Conservation (phyloP, 768 basidiomycete species). For the Tulasnella sp. region DNA sequence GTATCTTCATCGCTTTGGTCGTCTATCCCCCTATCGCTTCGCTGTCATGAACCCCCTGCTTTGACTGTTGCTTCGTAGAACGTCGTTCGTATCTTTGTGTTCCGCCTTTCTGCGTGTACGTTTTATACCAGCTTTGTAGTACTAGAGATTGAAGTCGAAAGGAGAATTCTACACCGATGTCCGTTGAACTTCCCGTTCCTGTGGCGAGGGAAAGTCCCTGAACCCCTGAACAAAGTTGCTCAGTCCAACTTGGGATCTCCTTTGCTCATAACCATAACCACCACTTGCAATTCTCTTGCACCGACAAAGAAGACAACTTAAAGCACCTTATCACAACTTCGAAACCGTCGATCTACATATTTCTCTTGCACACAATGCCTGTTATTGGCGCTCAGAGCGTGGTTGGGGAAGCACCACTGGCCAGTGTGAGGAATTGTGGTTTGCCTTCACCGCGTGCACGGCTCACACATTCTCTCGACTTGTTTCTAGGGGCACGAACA, state of each 20-base stretch:
- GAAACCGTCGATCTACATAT: neutral
- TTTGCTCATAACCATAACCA: constrained; percentile 13
- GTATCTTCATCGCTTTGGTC: neutral
- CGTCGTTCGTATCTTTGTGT: neutral
- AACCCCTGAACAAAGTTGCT: constrained; percentile 7
- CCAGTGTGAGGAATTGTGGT: neutral
- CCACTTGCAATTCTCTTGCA: constrained; percentile 4
- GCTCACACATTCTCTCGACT: neutral
- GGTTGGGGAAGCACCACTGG: constrained; percentile 10
- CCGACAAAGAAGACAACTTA: neutral
- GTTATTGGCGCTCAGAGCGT: constrained; percentile 1
- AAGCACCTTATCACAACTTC: neutral
- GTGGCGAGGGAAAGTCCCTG: constrained; percentile 8
- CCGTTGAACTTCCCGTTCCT: neutral
- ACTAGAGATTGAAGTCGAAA: neutral
- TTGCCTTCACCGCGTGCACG: neutral
- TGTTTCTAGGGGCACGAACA: constrained; percentile 17
- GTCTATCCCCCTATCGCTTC: neutral
- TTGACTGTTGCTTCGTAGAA: constrained; percentile 2
- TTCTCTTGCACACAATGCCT: constrained; percentile 11
- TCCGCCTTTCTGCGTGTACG: neutral
- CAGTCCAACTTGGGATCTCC: neutral
- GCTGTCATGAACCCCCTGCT: neutral
- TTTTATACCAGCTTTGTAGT: constrained; percentile 4
- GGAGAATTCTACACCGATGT: neutral